These are phyloP conservation scores for Ophiostoma populinum DNA, from an alignment of 2,329 filamentous ascomycete species.

Conservation along the genomic window DNA sequence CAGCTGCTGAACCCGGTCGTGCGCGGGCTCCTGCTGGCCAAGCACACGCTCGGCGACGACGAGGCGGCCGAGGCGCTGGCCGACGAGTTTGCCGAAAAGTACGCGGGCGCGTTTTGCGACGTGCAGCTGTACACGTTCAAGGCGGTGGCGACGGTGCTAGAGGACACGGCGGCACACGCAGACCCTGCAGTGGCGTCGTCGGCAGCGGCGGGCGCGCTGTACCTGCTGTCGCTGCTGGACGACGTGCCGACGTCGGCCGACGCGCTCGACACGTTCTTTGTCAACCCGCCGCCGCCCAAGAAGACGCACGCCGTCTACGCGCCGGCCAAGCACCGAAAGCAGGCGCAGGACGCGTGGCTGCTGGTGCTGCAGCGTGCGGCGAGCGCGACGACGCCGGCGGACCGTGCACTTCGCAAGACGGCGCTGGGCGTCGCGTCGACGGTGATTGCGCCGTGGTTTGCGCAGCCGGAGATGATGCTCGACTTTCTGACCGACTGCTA, in stretches of 20 bases:
- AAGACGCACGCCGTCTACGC: constrained; percentile 50
- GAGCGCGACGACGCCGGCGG: constrained; percentile 16
- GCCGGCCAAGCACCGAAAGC: constrained; percentile 54
- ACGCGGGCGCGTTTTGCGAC: constrained; percentile 65
- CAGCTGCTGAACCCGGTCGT: constrained; percentile 50
- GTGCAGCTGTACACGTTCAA: constrained; percentile 69
- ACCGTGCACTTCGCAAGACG: constrained; percentile 59
- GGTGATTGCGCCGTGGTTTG: constrained; percentile 78
- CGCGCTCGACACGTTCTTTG: constrained; percentile 53
- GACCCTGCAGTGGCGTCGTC: constrained; percentile 5
- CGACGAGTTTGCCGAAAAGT: constrained; percentile 61
- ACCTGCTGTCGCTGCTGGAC: constrained; percentile 49
- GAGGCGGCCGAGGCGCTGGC: constrained; percentile 26
- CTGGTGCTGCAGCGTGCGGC: constrained; percentile 52
- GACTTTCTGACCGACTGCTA: constrained; percentile 96
- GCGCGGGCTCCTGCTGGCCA: constrained; percentile 35
- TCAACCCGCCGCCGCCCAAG: constrained; percentile 41
- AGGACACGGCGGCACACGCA: constrained; percentile 12
- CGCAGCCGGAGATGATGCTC: constrained; percentile 73
- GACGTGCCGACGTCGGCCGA: constrained; percentile 49
- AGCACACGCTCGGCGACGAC: constrained; percentile 18
- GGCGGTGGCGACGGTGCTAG: constrained; percentile 28
- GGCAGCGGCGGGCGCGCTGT: constrained; percentile 29
- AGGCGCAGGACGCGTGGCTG: constrained; percentile 77
- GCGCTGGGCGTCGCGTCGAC: constrained; percentile 60